Conservation (phyloP, 2,329 filamentous ascomycete genomes). For the Camillea tinctor region DNA sequence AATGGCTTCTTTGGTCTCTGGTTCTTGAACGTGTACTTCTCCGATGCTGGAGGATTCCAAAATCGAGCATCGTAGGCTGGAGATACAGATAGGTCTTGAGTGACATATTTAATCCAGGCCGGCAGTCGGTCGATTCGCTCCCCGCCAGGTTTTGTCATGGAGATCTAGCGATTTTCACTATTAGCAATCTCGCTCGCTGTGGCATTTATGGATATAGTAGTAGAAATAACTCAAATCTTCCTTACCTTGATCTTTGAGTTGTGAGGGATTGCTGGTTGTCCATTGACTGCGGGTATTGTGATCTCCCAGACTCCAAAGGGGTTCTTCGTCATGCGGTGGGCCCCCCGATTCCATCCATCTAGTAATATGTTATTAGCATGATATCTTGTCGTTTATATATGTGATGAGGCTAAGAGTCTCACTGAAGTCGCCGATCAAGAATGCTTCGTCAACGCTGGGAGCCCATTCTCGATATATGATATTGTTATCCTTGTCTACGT, state of each 20-base stretch:
- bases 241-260: conserved; percentile 93
- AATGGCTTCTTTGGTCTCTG: conserved; percentile 75
- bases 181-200: not conserved
- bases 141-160: conserved; percentile 74
- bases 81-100: conserved; percentile 85
- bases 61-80: conserved; percentile 93
- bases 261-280: conserved; percentile 78
- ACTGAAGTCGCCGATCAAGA: conserved; percentile 94
- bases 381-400: not conserved
- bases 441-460: conserved; percentile 80
- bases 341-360: conserved; percentile 84
- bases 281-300: conserved; percentile 68
- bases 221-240: not conserved
- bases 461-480: conserved; percentile 96
- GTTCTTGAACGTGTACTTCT: conserved; percentile 85
- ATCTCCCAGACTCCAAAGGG: conserved; percentile 86
- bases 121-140: conserved; percentile 85
- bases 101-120: conserved; percentile 96
- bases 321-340: conserved; percentile 85
- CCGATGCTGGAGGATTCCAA: conserved; percentile 83
- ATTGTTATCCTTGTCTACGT: conserved; percentile 76
- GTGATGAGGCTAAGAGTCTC: conserved; percentile 34
- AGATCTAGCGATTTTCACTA: conserved; percentile 58
- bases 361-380: conserved; percentile 28
- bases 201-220: too few relatives aligned